Evolutionary conservation across 129 eudicot species (phyloP), one percentile per base, ranked within the genome.

Genomic region (Solidago caesia): DNA sequence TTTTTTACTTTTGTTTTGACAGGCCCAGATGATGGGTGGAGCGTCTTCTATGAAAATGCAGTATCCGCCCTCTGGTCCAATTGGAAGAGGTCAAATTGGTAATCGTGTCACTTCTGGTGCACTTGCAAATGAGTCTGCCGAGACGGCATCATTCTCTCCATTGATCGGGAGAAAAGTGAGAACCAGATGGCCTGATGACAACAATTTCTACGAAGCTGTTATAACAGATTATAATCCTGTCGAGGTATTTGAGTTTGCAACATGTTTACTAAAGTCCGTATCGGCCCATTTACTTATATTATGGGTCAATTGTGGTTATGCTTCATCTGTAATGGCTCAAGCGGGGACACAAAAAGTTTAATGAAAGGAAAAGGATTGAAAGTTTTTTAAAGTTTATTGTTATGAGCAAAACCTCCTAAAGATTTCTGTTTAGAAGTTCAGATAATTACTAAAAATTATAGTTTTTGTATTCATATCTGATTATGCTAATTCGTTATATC

Each of bases 161-260:
- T 80, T 88, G 61, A 80, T 93, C 46, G 98, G 98, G 15, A 83
- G 82, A 79, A 93, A 85, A 90, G 96, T 90, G 64, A 79, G 88
- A 81, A 93, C 96, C 44, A 85, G 98, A 48, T 93, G 98, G 98
- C 98, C 98, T 2, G 96, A 88, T 73, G 98, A 93, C 63, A 93
- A 93, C 74, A 90, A 81, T 60, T 93, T 93, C 61, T 93, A 93
- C 73, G 97, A 93, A 91, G 98, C 98, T 44, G 79, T 89, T 21
- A 90, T 93, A 65, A 83, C 92, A 14, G 92, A 92, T 76, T 88
- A 77, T 77, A 86, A 88, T 55, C 85, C 80, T 14, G 83, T 49
- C 7, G 87, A 89, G 95, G 92, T 93, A 48, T 81, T 48, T 75
- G 69, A 67, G 13, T 51, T 73, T 67, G 41, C 44, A 49, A 70